A percentile compares a stretch with the other conserved stretches of the same genome.
Evolutionary conservation across 495 filamentous ascomycete genomes (phyloP).

Genomic region (Aspergillus haitiensis): DNA sequence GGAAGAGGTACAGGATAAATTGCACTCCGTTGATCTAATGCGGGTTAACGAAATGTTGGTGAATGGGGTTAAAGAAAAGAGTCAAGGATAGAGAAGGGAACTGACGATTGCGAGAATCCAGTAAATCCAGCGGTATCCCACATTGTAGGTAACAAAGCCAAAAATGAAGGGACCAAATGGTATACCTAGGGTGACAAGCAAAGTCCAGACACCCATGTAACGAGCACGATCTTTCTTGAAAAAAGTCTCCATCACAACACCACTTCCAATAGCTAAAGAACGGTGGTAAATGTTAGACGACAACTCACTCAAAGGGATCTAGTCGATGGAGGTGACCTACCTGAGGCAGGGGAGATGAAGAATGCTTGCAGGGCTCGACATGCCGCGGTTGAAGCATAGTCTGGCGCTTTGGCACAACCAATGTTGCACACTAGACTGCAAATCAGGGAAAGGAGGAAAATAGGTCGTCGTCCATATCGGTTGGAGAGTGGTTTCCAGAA

Average conservation of each 20-base stretch:
- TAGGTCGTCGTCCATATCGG: conserved; percentile 53
- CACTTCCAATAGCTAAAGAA: conserved; percentile 41
- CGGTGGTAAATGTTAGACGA: not conserved
- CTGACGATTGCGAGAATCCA: conserved; percentile 41
- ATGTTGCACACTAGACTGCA: conserved; percentile 48
- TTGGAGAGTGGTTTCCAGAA: conserved; percentile 57
- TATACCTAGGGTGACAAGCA: conserved; percentile 47
- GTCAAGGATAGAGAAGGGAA: conserved; percentile 22
- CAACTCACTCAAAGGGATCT: not conserved
- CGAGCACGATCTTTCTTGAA: conserved; percentile 43
- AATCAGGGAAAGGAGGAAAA: conserved; percentile 51
- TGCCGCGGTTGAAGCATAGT: conserved; percentile 43
- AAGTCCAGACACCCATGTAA: conserved; percentile 52
- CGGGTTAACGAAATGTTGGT: not conserved
- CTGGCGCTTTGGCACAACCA: conserved; percentile 45
- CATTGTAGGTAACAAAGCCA: conserved; percentile 45
- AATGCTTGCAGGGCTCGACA: conserved; percentile 30
- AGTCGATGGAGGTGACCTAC: not conserved
- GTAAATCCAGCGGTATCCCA: conserved; percentile 51
- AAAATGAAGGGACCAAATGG: conserved; percentile 48
- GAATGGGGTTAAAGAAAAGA: not conserved
- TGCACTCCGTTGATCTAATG: conserved; percentile 54
- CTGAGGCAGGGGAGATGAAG: conserved; percentile 26
- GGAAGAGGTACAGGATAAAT: conserved; percentile 52
- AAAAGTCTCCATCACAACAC: conserved; percentile 48